Evolutionary conservation across 257 asterid species (phyloP), one percentile per base, ranked within the genome.

Genomic region (Nicotiana paniculata): DNA sequence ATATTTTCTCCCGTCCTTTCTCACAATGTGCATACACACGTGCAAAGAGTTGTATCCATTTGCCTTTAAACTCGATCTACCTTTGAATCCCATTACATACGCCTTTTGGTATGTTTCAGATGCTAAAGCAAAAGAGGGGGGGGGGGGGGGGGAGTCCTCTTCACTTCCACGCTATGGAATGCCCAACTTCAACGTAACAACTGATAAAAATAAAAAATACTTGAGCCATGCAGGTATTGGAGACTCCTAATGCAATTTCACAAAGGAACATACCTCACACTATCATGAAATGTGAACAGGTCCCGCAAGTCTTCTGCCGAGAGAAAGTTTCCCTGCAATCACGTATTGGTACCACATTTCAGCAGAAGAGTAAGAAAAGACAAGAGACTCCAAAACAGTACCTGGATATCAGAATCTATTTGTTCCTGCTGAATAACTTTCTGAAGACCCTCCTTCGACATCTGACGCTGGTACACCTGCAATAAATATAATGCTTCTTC

Each of bases 401-500:
- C 95, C 90, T 87, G 85, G 53, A 83, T 90, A 89, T 96, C 97
- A 13, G 89, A 82, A 83, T 91, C 97, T 18, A 81, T 89, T 54
- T 89, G 93, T 86, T 94, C 97, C 82, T 88, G 95, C 90, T 96
- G 97, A 85, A 96, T 94, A 87, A 96, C 97, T 83, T 93, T 82
- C 84, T 94, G 98, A 87, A 96, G 98, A 62, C 99, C 98, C 88
- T 96, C 99, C 90, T 96, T 96, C 70, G 99, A 96, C 97, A 96
- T 96, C 85, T 96, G 99, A 72, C 98, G 97, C 93, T 96, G 99
- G 93, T 90, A 96, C 78, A 96, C 98, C 99, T 96, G 87, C 83
- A 75, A 67, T 63, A 64, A 66, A 35, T 51, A 62, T 9, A 83
- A 2, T 11, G 18, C 58, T 26, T 66, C 37, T 32, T 33, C 24